Base-by-base conservation (phyloP, 2,329 filamentous ascomycete genomes). In the Beauveria brongniartii region DNA sequence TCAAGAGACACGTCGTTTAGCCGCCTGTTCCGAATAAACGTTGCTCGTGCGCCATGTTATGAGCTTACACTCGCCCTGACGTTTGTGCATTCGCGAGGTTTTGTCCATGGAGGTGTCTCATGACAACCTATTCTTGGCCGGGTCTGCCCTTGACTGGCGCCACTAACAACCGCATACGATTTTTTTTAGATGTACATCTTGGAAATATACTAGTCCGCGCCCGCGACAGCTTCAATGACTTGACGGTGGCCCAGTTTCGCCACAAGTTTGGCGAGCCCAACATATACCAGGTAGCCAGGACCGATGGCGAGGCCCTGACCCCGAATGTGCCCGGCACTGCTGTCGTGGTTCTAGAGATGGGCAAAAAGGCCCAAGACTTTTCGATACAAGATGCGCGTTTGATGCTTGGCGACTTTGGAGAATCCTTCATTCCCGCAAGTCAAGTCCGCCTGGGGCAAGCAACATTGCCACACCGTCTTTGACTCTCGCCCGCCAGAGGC, bases 61-160 rank as follows among this genome's bases (percentile, higher is more conserved):
- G 26, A 62, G 37, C 46, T 63, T 0, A 22, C 28, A 20, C 55
- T 59, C 5, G 43, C 62, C 3, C 52, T 62, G 20, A 37, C 55
- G 9, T 60, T 55, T 18, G n/a, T 63, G n/a, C 62, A 63, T 26
- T 52, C 41, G 1, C 47, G 28, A 16, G 51, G 55, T 5, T 26
- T 55, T 22, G 59, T 62, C 14, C 59, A 63, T 22, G 62, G 62
- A 40, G 62, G 62, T 62, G 8, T 44, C 47, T 9, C 26, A 14
- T 16, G 37, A 52, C 7, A 26, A 28, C 20, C 7, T 24, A 44
- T 7, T 10, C 20, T 20, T 26, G 7, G 6, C 34, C 12, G 1
- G 24, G 24, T n/a, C 16, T 14, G 14, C 5, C 41, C 34, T 6
- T 6, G 34, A 14, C n/a, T n/a, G n/a, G 5, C 0, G 34, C 34